phyloP scores from a whole-genome alignment of 495 filamentous ascomycete species.

The Collariella sp. region DNA sequence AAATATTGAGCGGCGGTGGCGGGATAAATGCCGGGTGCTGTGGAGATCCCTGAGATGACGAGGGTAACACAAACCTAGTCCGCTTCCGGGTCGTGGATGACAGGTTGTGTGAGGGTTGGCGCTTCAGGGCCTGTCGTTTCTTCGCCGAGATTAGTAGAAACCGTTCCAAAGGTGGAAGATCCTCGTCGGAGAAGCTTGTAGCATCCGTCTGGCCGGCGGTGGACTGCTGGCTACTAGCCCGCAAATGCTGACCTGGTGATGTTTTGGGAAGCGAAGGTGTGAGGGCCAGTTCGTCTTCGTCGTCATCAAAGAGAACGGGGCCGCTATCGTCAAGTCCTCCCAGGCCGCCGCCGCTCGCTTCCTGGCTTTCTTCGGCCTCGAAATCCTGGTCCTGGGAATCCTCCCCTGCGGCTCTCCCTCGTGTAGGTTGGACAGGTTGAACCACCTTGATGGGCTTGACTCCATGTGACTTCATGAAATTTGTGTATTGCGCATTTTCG shows the following conservation, averaged over 20 bases:
- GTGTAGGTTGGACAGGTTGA: conserved; percentile 23
- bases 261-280: conserved; percentile 25
- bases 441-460: conserved; percentile 53
- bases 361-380: conserved; percentile 41
- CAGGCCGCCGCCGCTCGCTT: conserved; percentile 15
- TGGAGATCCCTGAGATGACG: conserved; percentile 18
- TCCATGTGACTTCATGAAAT: conserved; percentile 51
- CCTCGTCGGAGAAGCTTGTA: conserved; percentile 30
- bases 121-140: conserved; percentile 13
- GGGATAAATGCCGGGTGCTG: conserved; percentile 2
- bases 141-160: conserved; percentile 14
- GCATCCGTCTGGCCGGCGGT: conserved; percentile 22
- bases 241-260: conserved; percentile 13
- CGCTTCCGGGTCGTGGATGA: conserved; percentile 16
- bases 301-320: conserved; percentile 14
- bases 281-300: conserved; percentile 25
- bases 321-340: conserved; percentile 23
- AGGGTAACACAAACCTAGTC: conserved; percentile 12
- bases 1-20: conserved; percentile 8
- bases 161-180: conserved; percentile 30
- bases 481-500: conserved; percentile 58
- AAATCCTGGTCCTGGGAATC: conserved; percentile 45
- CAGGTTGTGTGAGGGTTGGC: conserved; percentile 9
- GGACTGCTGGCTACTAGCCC: conserved; percentile 19
- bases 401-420: conserved; percentile 25